These are phyloP conservation scores for Ramaria sp. DNA, from an alignment of 768 basidiomycete genomes.

Conservation along the genomic window DNA sequence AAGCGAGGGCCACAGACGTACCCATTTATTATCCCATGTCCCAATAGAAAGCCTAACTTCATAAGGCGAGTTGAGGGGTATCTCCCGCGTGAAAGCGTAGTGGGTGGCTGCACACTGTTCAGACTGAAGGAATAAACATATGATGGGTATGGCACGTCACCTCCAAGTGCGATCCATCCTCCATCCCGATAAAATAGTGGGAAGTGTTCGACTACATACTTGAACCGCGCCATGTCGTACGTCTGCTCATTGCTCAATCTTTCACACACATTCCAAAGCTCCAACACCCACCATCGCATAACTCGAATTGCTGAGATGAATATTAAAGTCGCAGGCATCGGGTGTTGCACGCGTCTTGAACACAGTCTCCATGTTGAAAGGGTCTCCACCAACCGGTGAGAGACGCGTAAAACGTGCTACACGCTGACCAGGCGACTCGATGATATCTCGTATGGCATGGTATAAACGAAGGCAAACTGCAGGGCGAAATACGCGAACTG, in stretches of 20 bases:
- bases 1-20: conserved; percentile 20
- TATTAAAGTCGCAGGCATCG: conserved; percentile 66
- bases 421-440: not conserved
- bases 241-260: conserved; percentile 12
- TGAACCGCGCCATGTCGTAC: conserved; percentile 31
- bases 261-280: not conserved
- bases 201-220: conserved; percentile 37
- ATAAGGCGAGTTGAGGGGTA: conserved; percentile 49
- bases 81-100: conserved; percentile 60
- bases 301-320: conserved; percentile 72
- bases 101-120: conserved; percentile 40
- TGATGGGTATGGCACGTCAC: conserved; percentile 12
- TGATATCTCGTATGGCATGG: not conserved
- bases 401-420: not conserved
- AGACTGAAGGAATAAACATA: not conserved
- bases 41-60: conserved; percentile 49
- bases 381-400: conserved; percentile 45
- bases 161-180: conserved; percentile 51
- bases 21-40: conserved; percentile 77
- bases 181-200: conserved; percentile 48
- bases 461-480: conserved; percentile 25
- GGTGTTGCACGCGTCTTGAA: conserved; percentile 47
- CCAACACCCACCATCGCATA: conserved; percentile 51
- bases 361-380: conserved; percentile 33
- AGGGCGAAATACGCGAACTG: conserved; percentile 47